Evolutionary conservation across 2,329 filamentous ascomycete species (phyloP), one percentile per base, ranked within the genome.

Genomic region (Akanthomyces muscarius): DNA sequence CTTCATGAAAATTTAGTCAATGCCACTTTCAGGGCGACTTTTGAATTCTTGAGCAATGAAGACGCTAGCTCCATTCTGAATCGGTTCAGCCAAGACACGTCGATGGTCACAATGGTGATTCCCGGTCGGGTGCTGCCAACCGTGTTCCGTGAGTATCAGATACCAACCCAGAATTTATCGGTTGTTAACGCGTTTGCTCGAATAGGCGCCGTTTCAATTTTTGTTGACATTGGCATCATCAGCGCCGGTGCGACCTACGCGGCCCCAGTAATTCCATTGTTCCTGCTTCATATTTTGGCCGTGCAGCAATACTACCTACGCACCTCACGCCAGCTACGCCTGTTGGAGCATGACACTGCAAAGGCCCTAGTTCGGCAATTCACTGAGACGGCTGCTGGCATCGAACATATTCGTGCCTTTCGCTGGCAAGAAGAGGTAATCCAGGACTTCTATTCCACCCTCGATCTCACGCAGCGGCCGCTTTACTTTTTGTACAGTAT

Each of bases 401-500:
- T 83, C 1, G 66, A 73, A 0, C 82, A 80, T 0, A 80, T 84
- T 52, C 77, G 83, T n/a, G 81, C 83, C 1, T 85, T 84, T 63
- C 78, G 79, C 3, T 86, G 83, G 83, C 73, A 80, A 45, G 68
- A 71, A 1, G 68, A 72, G 5, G 76, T 79, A 61, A 71, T 76
- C 30, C 66, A 76, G 28, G 76, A 77, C 63, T 82, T 81, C 62
- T 70, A 78, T 18, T 64, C 68, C 3, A 72, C 82, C 0, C 71
- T 86, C 1, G 79, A 86, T 63, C 69, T 72, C 11, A 82, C 82
- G 0, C 83, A 86, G 65, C 71, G 76, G 28, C 82, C 84, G 0
- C 81, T 80, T 55, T 86, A 86, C 67, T 75, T 84, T 1, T 72
- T 86, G 6, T 81, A 76, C 61, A 78, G 78, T 38, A 77, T 84